A percentile compares a stretch with the other conserved stretches of the same genome.
Conservation (phyloP, 2,329 filamentous ascomycete genomes). For the Trichoderma guizhouense region DNA sequence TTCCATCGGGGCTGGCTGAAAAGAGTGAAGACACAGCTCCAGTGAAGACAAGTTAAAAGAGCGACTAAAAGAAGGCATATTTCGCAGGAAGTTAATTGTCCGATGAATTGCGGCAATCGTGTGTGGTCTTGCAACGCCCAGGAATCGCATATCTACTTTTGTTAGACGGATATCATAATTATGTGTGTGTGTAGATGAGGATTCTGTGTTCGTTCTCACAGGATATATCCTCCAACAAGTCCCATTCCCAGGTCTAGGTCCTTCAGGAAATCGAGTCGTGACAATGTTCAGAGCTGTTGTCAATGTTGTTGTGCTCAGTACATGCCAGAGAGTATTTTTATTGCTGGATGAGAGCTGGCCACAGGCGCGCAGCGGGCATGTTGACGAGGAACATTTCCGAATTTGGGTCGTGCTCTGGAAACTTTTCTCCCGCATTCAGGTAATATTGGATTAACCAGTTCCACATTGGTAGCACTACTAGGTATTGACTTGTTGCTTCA, state of each 20-base stretch:
- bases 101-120: background rate
- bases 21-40: background rate
- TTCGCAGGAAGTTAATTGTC: background rate
- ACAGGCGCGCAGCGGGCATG: too few relatives aligned
- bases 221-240: too few relatives aligned
- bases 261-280: too few relatives aligned
- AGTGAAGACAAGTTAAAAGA: background rate
- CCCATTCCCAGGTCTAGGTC: too few relatives aligned
- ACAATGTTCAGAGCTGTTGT: background rate
- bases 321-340: too few relatives aligned
- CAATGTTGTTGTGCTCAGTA: background rate
- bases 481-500: too few relatives aligned
- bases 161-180: background rate
- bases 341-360: too few relatives aligned
- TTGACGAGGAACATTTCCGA: too few relatives aligned
- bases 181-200: background rate
- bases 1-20: background rate
- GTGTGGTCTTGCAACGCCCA: background rate
- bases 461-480: too few relatives aligned
- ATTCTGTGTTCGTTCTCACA: background rate
- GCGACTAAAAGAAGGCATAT: background rate
- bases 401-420: too few relatives aligned
- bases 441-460: too few relatives aligned
- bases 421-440: too few relatives aligned
- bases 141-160: background rate